phyloP scores from a whole-genome alignment of 2,329 filamentous ascomycete species.

The Microdochium bolleyi region DNA sequence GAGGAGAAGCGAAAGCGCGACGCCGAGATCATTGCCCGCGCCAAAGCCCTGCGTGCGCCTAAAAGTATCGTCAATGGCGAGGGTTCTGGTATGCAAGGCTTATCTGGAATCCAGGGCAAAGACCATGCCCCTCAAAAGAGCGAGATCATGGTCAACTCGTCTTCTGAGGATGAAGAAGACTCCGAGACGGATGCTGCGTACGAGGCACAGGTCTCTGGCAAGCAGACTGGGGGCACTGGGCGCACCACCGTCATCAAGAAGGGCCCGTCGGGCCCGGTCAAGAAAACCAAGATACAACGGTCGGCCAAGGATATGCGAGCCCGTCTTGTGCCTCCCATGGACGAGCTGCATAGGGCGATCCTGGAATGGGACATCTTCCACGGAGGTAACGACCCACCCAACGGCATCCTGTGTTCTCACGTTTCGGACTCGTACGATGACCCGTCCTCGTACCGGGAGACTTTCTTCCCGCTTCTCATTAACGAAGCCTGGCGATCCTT shows the following conservation, averaged over 20 bases:
- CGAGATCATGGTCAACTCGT: slow-evolving; percentile 85
- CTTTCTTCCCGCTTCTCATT: slow-evolving; percentile 82
- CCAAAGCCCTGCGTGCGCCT: slow-evolving; percentile 51
- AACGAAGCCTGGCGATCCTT: slow-evolving; percentile 96
- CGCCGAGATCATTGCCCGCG: slow-evolving; percentile 61
- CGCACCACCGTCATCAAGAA: slow-evolving; percentile 39
- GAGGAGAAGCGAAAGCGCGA: slow-evolving; percentile 69
- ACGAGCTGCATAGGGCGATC: slow-evolving; percentile 75
- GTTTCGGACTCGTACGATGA: slow-evolving; percentile 74
- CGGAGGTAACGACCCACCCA: slow-evolving; percentile 76
- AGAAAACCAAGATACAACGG: slow-evolving; percentile 72
- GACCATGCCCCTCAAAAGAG: slow-evolving; percentile 67
- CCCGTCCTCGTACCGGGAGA: slow-evolving; percentile 73
- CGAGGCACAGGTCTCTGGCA: slow-evolving; percentile 20
- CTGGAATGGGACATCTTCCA: slow-evolving; percentile 95
- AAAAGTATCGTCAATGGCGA: slow-evolving; percentile 56
- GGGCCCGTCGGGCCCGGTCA: slow-evolving; percentile 59
- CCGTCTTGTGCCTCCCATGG: slow-evolving; percentile 81
- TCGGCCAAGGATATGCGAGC: slow-evolving; percentile 92
- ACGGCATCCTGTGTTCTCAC: slow-evolving; percentile 60
- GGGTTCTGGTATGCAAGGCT: slow-evolving; percentile 67
- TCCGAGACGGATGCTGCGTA: slow-evolving; percentile 51
- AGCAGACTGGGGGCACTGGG: not conserved
- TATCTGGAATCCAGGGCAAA: slow-evolving; percentile 65
- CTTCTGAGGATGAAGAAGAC: slow-evolving; percentile 66